Conservation (phyloP, 257 asterid species). For the Solanum commersonii region DNA sequence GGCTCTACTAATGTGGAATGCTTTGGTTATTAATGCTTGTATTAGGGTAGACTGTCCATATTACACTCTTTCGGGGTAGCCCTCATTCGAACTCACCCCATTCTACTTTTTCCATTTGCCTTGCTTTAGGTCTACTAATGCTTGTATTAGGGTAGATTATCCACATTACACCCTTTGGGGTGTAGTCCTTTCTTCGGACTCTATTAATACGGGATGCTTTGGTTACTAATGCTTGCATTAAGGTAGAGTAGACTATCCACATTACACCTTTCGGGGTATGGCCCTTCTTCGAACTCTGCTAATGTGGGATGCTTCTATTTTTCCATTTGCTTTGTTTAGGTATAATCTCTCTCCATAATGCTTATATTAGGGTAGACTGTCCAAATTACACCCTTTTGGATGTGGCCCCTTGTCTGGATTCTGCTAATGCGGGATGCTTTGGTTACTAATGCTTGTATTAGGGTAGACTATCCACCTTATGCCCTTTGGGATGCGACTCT, state of each 20-base stretch:
- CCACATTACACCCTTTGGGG: no score
- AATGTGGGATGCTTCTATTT: no score
- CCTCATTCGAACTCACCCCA: no score
- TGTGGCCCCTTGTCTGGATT: not conserved
- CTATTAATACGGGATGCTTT: no score
- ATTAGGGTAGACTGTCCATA: no score
- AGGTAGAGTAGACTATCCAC: not conserved
- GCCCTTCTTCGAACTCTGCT: not conserved
- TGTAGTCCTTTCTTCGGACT: no score
- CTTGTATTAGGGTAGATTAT: not conserved
- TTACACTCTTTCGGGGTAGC: not conserved
- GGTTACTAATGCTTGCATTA: not conserved
- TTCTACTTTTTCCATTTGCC: no score
- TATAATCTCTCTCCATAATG: not conserved
- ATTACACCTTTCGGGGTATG: no score
- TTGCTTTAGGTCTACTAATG: not conserved
- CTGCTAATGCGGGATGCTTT: no score
- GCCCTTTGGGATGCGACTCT: not conserved
- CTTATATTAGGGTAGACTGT: not conserved
- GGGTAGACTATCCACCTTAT: not conserved
- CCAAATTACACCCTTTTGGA: not conserved
- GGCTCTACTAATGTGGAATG: no score
- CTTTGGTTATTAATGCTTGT: no score
- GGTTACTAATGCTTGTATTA: not conserved
- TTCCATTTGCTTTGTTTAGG: no score